Evolutionary conservation across 2,329 filamentous ascomycete species (phyloP), one percentile per base, ranked within the genome.

Genomic region (Amylocarpus encephaloides): DNA sequence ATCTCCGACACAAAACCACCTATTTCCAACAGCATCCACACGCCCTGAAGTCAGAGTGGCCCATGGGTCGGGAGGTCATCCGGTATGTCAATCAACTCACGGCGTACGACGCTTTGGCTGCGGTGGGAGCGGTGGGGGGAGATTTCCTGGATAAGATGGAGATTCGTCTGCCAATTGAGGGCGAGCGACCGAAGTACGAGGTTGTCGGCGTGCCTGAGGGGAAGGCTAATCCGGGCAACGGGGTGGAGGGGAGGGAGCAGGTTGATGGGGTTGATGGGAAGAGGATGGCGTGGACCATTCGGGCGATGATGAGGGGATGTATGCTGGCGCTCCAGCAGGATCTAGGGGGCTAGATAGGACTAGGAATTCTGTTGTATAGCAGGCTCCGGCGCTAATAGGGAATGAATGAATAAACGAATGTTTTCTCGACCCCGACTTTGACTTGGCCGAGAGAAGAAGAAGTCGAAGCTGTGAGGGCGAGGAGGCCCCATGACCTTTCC

Each of bases 71-170:
- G 15, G 55, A 52, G 18, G 56, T 62, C n/a, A 32, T 62, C 7
- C 49, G 56, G 1, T 63, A 55, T 34, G 52, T 62, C 47, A 57
- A 46, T 11, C 59, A 58, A 33, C 50, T 62, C 10, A 51, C 57
- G 5, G 57, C 55, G 1, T 64, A 64, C 42, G 62, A 64, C 43
- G 61, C 60, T 12, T 41, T 64, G 1, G 61, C 62, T 11, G 62
- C 62, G 9, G 43, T 64, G n/a, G 61, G 56, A 2, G 51, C 58
- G 1, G 49, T 52, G 4, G 59, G 59, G 12, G 50, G 59, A 9
- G 60, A 60, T 50, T 51, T 60, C 3, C 43, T 64, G 6, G n/a
- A 55, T 10, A 2, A 12, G 6, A 42, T 50, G 11, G 19, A 35
- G 7, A 43, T 50, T n/a, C 16, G 33, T 11, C 12, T 5, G 19